phyloP scores from a whole-genome alignment of 176 grass and related monocot genomes.

The Coix lacrymajobi region DNA sequence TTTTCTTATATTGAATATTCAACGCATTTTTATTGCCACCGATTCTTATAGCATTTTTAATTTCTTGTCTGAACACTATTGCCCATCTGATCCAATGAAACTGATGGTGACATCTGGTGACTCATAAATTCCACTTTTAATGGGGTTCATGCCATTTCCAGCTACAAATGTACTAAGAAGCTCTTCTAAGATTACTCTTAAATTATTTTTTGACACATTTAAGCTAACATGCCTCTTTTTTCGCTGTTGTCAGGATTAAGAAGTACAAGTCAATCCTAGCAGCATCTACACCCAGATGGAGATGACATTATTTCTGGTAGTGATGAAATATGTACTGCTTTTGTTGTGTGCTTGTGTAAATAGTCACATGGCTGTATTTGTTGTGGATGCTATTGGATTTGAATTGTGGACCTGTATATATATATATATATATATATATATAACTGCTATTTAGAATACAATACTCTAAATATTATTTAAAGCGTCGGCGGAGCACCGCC shows the following conservation, averaged over 20 bases:
- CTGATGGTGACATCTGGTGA: conserved; percentile 85
- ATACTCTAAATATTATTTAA: no score
- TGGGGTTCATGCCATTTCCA: conserved; percentile 61
- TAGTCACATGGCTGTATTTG: no score
- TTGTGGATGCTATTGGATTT: no score
- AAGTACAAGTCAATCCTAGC: no score
- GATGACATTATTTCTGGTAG: no score
- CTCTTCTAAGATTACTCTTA: neutral
- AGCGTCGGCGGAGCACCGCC: no score
- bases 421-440: no score
- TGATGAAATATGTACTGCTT: no score
- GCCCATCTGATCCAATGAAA: conserved; percentile 68
- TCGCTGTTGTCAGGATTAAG: conserved; percentile 32
- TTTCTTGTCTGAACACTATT: conserved; percentile 53
- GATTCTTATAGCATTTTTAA: conserved; percentile 18
- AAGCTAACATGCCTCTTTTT: conserved; percentile 15
- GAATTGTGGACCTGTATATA: no score
- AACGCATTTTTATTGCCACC: neutral
- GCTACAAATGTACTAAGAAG: conserved; percentile 59
- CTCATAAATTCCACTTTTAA: conserved; percentile 80
- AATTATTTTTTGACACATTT: neutral
- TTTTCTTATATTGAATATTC: conserved; percentile 1
- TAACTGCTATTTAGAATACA: no score
- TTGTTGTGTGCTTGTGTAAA: no score
- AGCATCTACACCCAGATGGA: no score